Conservation (phyloP, 352 stramenopile genomes). For the Globisporangium polare region DNA sequence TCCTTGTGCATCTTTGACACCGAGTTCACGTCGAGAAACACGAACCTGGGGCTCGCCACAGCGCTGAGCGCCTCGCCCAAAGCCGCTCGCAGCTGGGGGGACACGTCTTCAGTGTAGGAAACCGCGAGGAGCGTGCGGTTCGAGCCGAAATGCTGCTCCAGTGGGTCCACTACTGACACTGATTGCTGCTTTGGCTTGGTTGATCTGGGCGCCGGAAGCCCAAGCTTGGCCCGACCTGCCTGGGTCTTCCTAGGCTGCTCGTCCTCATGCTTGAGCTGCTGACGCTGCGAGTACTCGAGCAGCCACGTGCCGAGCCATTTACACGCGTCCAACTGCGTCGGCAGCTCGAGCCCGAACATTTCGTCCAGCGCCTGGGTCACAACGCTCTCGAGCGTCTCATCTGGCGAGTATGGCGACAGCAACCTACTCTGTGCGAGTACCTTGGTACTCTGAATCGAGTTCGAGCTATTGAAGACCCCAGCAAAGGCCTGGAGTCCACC, state of each 20-base stretch:
- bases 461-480: neutral
- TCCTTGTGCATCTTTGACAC: constrained; percentile 8
- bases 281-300: constrained; percentile 15
- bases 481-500: neutral
- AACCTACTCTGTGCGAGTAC: constrained; percentile 9
- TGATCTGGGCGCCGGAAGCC: neutral
- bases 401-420: constrained; percentile 3
- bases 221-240: neutral
- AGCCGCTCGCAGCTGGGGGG: neutral
- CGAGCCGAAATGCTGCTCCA: neutral
- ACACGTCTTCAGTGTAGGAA: neutral
- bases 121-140: neutral
- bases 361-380: constrained; percentile 36
- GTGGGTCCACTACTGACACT: neutral
- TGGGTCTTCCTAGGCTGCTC: neutral
- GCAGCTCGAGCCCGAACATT: constrained; percentile 23
- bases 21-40: constrained; percentile 27
- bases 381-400: constrained; percentile 26
- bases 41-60: constrained; percentile 18
- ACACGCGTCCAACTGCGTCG: constrained; percentile 33
- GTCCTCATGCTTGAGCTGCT: neutral
- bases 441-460: neutral
- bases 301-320: constrained; percentile 53
- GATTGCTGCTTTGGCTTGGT: neutral
- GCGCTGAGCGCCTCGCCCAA: neutral